Conservation (phyloP, 352 stramenopile genomes). For the Phytopythium cucurbitacearum region DNA sequence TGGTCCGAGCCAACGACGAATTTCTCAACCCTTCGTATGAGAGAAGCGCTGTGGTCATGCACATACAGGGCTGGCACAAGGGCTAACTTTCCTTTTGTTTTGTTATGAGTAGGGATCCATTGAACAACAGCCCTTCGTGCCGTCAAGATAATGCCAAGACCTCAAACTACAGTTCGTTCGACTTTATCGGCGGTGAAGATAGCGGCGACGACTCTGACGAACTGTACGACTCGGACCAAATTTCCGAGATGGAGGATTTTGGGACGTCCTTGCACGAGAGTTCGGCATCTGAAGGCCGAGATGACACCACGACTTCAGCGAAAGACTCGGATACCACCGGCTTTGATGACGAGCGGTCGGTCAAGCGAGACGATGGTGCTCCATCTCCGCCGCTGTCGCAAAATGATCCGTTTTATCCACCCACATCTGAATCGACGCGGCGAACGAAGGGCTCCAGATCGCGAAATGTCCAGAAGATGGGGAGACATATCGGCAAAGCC, state of each 20-base stretch:
- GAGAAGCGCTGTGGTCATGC: no score
- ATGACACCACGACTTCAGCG: slow-evolving; percentile 25
- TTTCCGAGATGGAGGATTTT: slow-evolving; percentile 70
- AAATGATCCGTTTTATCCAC: slow-evolving; percentile 17
- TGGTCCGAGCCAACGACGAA: slow-evolving; percentile 38
- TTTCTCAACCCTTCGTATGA: slow-evolving; percentile 32
- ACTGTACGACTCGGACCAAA: slow-evolving; percentile 66
- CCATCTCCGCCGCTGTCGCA: slow-evolving; percentile 7
- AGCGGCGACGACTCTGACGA: slow-evolving; percentile 72
- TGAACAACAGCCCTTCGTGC: slow-evolving; percentile 77
- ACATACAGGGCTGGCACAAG: no score
- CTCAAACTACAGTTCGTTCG: slow-evolving; percentile 56
- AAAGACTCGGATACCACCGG: slow-evolving; percentile 14
- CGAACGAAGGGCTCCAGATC: slow-evolving; percentile 25
- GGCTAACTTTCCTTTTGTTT: background rate
- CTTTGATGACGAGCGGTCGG: slow-evolving; percentile 12
- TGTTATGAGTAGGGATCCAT: slow-evolving; percentile 35
- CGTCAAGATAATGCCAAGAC: slow-evolving; percentile 35
- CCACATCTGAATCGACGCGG: slow-evolving; percentile 5
- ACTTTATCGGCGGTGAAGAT: slow-evolving; percentile 80
- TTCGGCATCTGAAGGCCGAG: slow-evolving; percentile 19
- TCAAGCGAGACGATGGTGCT: background rate
- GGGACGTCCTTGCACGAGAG: slow-evolving; percentile 45
- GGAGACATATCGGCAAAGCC: slow-evolving; percentile 70
- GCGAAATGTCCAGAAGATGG: slow-evolving; percentile 68